Percentiles rank a stretch among this genome's conserved stretches.
phyloP scores from a whole-genome alignment of 2,329 filamentous ascomycete species.

The Aspergillus quadricinctus region DNA sequence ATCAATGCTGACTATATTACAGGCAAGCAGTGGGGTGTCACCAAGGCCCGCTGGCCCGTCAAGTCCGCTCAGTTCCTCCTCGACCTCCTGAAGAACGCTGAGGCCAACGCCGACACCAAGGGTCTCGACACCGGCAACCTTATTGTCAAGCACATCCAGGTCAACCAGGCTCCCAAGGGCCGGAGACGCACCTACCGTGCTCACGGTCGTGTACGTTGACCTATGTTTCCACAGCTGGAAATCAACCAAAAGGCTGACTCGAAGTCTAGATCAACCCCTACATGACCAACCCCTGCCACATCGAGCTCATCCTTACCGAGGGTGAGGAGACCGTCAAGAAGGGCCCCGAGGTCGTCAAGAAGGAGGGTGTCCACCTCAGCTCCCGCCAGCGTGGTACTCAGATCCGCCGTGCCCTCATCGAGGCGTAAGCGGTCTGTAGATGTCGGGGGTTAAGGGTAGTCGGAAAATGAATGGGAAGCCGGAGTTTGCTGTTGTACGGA shows the following conservation, averaged over 20 bases:
- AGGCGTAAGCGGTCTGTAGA: conserved; percentile 43
- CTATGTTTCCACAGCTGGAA: not conserved
- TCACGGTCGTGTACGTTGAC: conserved; percentile 89
- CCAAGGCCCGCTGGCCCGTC: conserved; percentile 96
- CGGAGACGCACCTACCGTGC: conserved; percentile 99
- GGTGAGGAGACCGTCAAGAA: conserved; percentile 94
- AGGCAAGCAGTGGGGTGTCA: conserved; percentile 99
- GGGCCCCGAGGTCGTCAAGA: conserved; percentile 63
- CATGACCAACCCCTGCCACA: conserved; percentile 99
- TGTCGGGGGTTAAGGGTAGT: conserved; percentile 23
- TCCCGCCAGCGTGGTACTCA: conserved; percentile 83
- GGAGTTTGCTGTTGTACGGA: conserved; percentile 35
- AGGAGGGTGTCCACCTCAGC: conserved; percentile 66
- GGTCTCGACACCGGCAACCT: conserved; percentile 96
- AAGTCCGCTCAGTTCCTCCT: conserved; percentile 99
- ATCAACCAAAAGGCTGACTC: not conserved
- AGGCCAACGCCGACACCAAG: conserved; percentile 95
- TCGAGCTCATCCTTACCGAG: conserved; percentile 99
- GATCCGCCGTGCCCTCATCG: conserved; percentile 58
- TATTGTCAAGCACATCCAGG: conserved; percentile 99
- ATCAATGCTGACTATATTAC: conserved; percentile 16
- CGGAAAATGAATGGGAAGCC: conserved; percentile 32
- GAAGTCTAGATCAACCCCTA: conserved; percentile 93
- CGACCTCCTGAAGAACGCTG: conserved; percentile 94
- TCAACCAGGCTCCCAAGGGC: conserved; percentile 99